Percentiles rank a stretch among this genome's conserved stretches.
Conservation (phyloP, 2,329 filamentous ascomycete species). For the Xylaria sp. region DNA sequence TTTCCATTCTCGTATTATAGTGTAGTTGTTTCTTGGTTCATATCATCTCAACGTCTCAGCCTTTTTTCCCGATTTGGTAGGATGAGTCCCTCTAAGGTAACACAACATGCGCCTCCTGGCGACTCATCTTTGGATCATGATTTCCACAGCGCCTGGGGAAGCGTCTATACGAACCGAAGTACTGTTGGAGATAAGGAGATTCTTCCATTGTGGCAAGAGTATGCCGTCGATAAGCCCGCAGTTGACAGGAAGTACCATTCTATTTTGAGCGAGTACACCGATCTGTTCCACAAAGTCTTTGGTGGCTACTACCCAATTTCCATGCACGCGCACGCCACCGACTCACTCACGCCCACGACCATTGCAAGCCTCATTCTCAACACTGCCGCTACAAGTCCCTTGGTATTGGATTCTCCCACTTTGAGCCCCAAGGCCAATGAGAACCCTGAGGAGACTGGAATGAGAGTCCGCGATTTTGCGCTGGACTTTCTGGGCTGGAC, state of each 20-base stretch:
- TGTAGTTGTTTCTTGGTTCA: neutral
- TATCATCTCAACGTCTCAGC: neutral
- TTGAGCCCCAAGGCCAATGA: constrained; percentile 25
- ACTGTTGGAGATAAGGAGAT: constrained; percentile 27
- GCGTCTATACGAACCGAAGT: constrained; percentile 31
- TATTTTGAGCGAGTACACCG: constrained; percentile 31
- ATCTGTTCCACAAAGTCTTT: constrained; percentile 31
- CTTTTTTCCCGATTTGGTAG: neutral
- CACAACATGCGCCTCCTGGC: neutral
- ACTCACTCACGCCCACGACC: constrained; percentile 28
- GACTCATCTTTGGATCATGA: constrained; percentile 32
- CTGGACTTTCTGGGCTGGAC: constrained; percentile 31
- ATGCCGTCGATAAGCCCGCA: constrained; percentile 28
- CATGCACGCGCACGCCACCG: constrained; percentile 26
- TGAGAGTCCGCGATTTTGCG: constrained; percentile 26
- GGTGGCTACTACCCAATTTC: constrained; percentile 33
- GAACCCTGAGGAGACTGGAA: constrained; percentile 28
- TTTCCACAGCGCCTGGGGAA: constrained; percentile 35
- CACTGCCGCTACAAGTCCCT: constrained; percentile 26
- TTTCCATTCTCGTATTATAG: neutral
- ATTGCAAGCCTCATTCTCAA: constrained; percentile 32
- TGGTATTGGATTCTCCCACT: constrained; percentile 23
- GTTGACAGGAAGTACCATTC: constrained; percentile 32
- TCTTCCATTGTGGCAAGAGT: constrained; percentile 34
- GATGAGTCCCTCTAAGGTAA: neutral